A percentile compares a stretch with the other conserved stretches of the same genome.
Evolutionary conservation across 306 rosid genomes (phyloP).

Genomic region (Lupinus albus): DNA sequence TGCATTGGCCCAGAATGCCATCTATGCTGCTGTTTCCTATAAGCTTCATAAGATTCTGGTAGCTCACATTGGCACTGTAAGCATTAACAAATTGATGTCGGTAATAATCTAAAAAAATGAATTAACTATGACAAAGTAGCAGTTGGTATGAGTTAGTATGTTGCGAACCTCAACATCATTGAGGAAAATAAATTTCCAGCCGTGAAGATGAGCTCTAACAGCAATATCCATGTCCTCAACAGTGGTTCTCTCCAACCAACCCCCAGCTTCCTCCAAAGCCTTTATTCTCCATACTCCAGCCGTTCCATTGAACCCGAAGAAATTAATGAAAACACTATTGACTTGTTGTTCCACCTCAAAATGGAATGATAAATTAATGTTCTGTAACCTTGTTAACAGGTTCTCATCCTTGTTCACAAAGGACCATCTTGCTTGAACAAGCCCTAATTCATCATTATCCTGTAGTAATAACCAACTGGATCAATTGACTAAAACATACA

Average conservation of each 20-base stretch:
- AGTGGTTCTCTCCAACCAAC: conserved; percentile 97
- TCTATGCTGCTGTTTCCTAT: conserved; percentile 89
- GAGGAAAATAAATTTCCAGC: conserved; percentile 94
- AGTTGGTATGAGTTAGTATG: not conserved
- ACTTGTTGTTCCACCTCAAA: conserved; percentile 98
- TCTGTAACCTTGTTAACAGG: conserved; percentile 82
- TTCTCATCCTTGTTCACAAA: conserved; percentile 96
- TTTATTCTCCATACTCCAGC: conserved; percentile 99
- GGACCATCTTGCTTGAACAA: conserved; percentile 96
- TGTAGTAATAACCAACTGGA: conserved; percentile 35
- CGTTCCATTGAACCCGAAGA: conserved; percentile 96
- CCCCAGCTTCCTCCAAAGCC: conserved; percentile 91
- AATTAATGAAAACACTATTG: conserved; percentile 76
- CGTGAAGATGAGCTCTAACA: conserved; percentile 94
- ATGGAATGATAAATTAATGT: conserved; percentile 81
- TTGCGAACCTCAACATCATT: conserved; percentile 85
- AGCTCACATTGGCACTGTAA: conserved; percentile 94
- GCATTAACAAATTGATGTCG: conserved; percentile 38
- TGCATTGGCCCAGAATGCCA: conserved; percentile 99
- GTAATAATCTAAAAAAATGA: conserved; percentile 36
- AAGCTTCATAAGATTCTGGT: conserved; percentile 97
- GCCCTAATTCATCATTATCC: conserved; percentile 79
- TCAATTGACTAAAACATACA: conserved; percentile 25
- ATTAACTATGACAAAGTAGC: not conserved
- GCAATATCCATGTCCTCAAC: conserved; percentile 99